A percentile compares a stretch with the other conserved stretches of the same genome.
These are phyloP conservation scores for Colletotrichum chlorophyti DNA, from an alignment of 2,329 filamentous ascomycete species.

Conservation along the genomic window DNA sequence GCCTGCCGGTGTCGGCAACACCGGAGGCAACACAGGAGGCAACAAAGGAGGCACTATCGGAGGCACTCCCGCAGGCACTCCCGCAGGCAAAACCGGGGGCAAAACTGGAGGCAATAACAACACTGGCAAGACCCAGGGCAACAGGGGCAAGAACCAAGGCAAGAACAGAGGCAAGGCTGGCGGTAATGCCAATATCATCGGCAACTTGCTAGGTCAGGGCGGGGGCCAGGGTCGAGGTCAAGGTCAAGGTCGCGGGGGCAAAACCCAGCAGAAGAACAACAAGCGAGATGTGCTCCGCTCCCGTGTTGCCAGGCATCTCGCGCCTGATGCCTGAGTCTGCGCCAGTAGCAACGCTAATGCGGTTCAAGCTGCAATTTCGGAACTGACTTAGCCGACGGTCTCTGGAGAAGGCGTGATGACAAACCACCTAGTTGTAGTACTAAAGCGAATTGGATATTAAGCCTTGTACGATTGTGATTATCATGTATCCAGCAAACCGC, in stretches of 20 bases:
- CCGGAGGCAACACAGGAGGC: background rate
- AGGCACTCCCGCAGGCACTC: too few relatives aligned
- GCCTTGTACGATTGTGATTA: too few relatives aligned
- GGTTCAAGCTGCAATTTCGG: too few relatives aligned
- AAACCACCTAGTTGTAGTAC: too few relatives aligned
- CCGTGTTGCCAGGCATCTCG: constrained; percentile 5
- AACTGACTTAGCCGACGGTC: too few relatives aligned
- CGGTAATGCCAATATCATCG: background rate
- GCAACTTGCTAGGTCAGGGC: background rate
- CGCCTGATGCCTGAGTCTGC: background rate
- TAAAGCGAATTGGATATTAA: too few relatives aligned
- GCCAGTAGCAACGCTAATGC: too few relatives aligned
- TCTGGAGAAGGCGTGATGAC: too few relatives aligned
- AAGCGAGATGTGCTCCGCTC: constrained; percentile 7
- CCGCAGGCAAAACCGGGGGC: background rate
- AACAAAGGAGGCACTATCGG: too few relatives aligned
- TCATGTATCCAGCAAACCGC: too few relatives aligned
- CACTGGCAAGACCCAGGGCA: background rate
- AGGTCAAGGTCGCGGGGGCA: background rate
- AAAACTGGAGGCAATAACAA: background rate
- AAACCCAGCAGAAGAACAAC: constrained; percentile 15
- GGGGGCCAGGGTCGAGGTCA: background rate
- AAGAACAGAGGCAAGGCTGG: background rate
- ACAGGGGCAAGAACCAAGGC: background rate
- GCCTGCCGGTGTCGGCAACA: background rate